Base-by-base conservation (phyloP, 2,329 filamentous ascomycete genomes). In the Neopestalotiopsis sp. region DNA sequence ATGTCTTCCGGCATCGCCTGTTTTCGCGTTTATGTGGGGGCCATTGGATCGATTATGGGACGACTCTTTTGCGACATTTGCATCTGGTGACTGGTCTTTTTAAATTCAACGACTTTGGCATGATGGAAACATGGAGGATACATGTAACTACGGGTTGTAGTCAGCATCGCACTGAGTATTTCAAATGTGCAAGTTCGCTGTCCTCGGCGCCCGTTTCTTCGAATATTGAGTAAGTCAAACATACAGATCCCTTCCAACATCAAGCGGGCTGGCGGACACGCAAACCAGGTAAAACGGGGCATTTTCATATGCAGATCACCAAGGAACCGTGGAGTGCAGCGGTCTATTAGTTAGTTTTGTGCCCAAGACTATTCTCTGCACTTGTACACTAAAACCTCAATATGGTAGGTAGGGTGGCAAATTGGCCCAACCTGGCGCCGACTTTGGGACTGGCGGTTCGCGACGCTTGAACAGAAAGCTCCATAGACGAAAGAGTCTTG, bases 1-100 rank as follows among this genome's bases (percentile, higher is more conserved):
- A 64, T 53, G 20, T 40, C 20, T 64, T 64, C 61, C 61, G 61
- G 20, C 42, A 40, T 64, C 61, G 20, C 61, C 61, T 49, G 61
- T 64, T 64, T 64, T 64, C 34, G 20, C n/a, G 40, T 13, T 28
- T 64, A 13, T 30, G 42, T 67, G 66, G 58, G 40, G 28, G 42
- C 53, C 17, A 14, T 56, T 61, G 40, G 42, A 58, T 58, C 65
- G 34, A 58, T 59, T 14, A 45, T 63, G 14, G 66, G 24, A 63
- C 62, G 66, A 67, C 59, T 24, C 24, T 63, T 53, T 53, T 14
- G 42, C 59, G 53, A 24, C n/a, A 49, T 53, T 38, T 59, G 59
- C 30, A 53, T 53, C 45, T 53, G 45, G 34, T 38, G 34, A 38
- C 45, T n/a, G 45, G 9, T 53, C 45, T 5, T 49, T n/a, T n/a